Conservation (phyloP, 75 land plant genomes). For the Cupressus sempervirens region DNA sequence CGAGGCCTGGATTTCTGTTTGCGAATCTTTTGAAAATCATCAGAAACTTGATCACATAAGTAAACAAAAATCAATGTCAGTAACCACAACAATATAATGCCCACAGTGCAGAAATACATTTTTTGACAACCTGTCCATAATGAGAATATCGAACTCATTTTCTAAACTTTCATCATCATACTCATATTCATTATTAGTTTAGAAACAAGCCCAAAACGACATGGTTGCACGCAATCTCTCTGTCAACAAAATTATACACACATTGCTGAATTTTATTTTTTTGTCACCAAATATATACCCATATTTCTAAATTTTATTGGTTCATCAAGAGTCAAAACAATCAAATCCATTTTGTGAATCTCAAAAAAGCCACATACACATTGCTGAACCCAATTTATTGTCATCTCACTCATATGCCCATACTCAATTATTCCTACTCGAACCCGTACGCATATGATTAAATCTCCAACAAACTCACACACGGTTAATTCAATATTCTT, state of each 20-base stretch:
- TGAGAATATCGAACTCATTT: not conserved
- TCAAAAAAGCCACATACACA: too few relatives aligned
- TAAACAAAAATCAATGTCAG: constrained; percentile 4
- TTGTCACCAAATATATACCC: not conserved
- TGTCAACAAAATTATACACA: not conserved
- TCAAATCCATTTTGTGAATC: not conserved
- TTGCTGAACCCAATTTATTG: not conserved
- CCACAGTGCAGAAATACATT: not conserved
- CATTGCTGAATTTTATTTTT: not conserved
- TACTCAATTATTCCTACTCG: not conserved
- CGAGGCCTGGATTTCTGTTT: constrained; percentile 8
- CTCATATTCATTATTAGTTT: not conserved
- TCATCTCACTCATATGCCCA: not conserved
- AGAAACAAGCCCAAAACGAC: not conserved
- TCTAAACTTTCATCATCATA: not conserved
- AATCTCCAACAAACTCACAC: not conserved
- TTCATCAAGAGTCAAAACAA: not conserved
- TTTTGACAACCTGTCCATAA: not conserved
- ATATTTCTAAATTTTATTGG: not conserved
- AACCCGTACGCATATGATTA: not conserved
- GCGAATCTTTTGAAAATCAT: constrained; percentile 8
- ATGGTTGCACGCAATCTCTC: not conserved
- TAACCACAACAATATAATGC: not conserved
- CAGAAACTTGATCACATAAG: constrained; percentile 6
- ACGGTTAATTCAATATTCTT: not conserved